Percentiles rank a stretch among this genome's conserved stretches.
Evolutionary conservation across 2,329 filamentous ascomycete species (phyloP).

Genomic region (Curvularia hawaiiensis): DNA sequence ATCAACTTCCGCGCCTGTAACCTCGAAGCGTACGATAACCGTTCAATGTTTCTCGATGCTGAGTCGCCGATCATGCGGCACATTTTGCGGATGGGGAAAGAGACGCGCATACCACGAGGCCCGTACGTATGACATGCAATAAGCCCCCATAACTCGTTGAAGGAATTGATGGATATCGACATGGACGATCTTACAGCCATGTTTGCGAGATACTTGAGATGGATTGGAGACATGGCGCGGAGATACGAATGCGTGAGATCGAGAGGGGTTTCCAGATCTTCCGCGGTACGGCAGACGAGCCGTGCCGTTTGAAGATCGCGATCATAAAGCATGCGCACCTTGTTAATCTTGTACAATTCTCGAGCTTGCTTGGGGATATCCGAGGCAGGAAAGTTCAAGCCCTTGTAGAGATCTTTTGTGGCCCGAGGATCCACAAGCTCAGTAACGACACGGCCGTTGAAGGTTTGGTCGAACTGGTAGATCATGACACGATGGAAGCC

Average conservation of each 20-base stretch:
- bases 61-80: slow-evolving; percentile 86
- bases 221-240: slow-evolving; percentile 88
- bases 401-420: slow-evolving; percentile 84
- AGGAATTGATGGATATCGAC: slow-evolving; percentile 91
- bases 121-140: slow-evolving; percentile 88
- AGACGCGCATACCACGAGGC: slow-evolving; percentile 79
- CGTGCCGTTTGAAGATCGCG: slow-evolving; percentile 79
- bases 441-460: slow-evolving; percentile 86
- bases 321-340: slow-evolving; percentile 85
- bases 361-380: slow-evolving; percentile 86
- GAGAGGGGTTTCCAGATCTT: slow-evolving; percentile 75
- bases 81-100: slow-evolving; percentile 91
- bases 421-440: slow-evolving; percentile 81
- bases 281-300: slow-evolving; percentile 75
- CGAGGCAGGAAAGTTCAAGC: slow-evolving; percentile 84
- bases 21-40: slow-evolving; percentile 82
- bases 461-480: slow-evolving; percentile 83
- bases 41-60: slow-evolving; percentile 84
- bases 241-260: slow-evolving; percentile 86
- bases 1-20: slow-evolving; percentile 87
- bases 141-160: slow-evolving; percentile 83
- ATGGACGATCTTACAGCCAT: slow-evolving; percentile 95
- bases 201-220: slow-evolving; percentile 83
- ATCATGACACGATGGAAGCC: slow-evolving; percentile 93
- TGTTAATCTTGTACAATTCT: slow-evolving; percentile 89